phyloP scores from a whole-genome alignment of 2,329 filamentous ascomycete genomes.

The Neofusicoccum umdonicola region DNA sequence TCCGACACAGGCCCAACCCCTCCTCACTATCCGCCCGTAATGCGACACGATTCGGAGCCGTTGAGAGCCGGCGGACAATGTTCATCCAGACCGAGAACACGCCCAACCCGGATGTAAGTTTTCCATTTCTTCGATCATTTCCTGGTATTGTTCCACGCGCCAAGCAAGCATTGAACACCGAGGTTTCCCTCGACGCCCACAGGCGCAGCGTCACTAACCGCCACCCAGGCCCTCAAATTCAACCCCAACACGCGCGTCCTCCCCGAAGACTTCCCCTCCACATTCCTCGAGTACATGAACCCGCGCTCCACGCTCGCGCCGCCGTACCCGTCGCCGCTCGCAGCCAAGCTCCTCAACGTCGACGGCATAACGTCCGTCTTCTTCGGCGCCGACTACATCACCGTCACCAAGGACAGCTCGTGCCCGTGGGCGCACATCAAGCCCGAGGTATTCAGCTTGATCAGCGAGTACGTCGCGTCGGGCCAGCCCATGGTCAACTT shows the following conservation, averaged over 20 bases:
- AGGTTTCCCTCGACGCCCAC: no score
- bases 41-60: conserved; percentile 1
- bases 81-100: conserved; percentile 98
- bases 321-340: conserved; percentile 86
- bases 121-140: neutral
- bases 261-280: conserved; percentile 66
- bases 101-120: conserved; percentile 77
- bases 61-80: conserved; percentile 62
- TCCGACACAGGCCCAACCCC: conserved; percentile 31
- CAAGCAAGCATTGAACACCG: no score
- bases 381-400: conserved; percentile 94
- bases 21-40: conserved; percentile 25
- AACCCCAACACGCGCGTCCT: conserved; percentile 85
- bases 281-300: conserved; percentile 88
- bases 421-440: conserved; percentile 93
- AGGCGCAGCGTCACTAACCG: neutral
- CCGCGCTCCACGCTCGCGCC: conserved; percentile 85
- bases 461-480: conserved; percentile 85
- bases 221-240: conserved; percentile 72
- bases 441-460: conserved; percentile 90
- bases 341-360: conserved; percentile 84
- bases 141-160: neutral
- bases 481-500: conserved; percentile 79
- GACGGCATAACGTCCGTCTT: conserved; percentile 95
- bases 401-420: conserved; percentile 84